phyloP scores from a whole-genome alignment of 2,329 filamentous ascomycete species.

The Aureobasidium sp. region DNA sequence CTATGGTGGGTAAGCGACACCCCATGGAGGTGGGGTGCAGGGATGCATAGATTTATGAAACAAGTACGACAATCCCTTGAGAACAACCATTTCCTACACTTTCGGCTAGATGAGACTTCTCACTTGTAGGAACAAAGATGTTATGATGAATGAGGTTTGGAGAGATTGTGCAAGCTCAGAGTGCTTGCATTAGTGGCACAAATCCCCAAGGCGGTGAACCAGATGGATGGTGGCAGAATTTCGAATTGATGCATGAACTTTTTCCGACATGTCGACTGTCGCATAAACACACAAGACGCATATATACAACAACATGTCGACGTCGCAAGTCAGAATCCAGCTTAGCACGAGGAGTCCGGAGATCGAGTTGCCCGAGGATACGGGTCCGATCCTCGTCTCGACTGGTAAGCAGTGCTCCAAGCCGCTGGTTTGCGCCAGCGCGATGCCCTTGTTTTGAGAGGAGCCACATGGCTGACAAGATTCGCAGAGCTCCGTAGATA shows the following conservation, averaged over 20 bases:
- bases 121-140: no score
- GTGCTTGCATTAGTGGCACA: not conserved
- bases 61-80: no score
- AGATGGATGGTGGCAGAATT: not conserved
- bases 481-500: constrained; percentile 45
- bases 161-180: not conserved
- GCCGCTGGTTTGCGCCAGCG: not conserved
- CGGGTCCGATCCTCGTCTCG: constrained; percentile 48
- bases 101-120: no score
- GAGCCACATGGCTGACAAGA: not conserved
- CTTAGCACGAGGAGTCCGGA: constrained; percentile 45
- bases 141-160: not conserved
- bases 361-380: constrained; percentile 45
- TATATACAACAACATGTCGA: constrained; percentile 16
- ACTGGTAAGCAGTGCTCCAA: constrained; percentile 37
- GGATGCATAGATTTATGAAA: no score
- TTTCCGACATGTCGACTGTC: not conserved
- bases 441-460: not conserved
- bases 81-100: no score
- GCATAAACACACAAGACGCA: constrained; percentile 7
- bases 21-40: no score
- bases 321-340: constrained; percentile 45
- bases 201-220: not conserved
- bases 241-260: constrained; percentile 6
- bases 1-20: no score